Base-by-base conservation (phyloP, 1,284 basidiomycete species). In the Farysia itapuensis region DNA sequence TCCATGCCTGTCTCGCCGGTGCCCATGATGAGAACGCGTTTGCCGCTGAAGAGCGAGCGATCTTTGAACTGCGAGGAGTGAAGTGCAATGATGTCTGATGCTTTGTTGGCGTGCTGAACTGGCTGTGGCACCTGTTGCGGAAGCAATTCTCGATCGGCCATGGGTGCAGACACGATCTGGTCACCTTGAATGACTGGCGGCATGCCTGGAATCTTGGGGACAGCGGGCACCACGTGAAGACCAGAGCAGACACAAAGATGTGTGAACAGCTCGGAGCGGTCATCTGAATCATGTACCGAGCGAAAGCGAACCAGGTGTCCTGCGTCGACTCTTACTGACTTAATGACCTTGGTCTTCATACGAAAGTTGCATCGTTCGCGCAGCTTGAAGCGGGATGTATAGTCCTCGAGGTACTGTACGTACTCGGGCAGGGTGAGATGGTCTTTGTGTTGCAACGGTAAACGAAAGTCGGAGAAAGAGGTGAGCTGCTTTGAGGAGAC, bases 1-100 rank as follows among this genome's bases (percentile, higher is more conserved):
- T 86, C 84, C 83, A 85, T 84, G 2, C 84, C 84, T 4, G 85
- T 86, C 72, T 86, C 85, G 0, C 85, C 85, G 3, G 70, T 74
- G 29, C 69, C 66, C 5, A 66, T 29, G 18, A 70, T 35, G 41
- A 70, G 40, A 26, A 70, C 67, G 16, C 53, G 46, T 30, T 68
- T 68, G 34, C 51, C 65, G 9, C 50, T 51, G 47, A 54, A 65
- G 26, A 70, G 39, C 2, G 48, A 47, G n/a, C 66, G 65, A 23
- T 60, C 61, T 48, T 67, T 68, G 53, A 51, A 70, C 30, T 50
- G 48, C 15, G 60, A 65, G 14, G 66, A 68, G 35, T 70, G 67
- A 11, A 70, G 58, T 2, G 61, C 50, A 22, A 63, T 4, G 28
- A 70, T 70, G 15, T 57, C 53, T 20, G 44, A 45, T n/a, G 59